Evolutionary conservation across 805 yeast genomes (phyloP).

Genomic region (Candida manassasensis): DNA sequence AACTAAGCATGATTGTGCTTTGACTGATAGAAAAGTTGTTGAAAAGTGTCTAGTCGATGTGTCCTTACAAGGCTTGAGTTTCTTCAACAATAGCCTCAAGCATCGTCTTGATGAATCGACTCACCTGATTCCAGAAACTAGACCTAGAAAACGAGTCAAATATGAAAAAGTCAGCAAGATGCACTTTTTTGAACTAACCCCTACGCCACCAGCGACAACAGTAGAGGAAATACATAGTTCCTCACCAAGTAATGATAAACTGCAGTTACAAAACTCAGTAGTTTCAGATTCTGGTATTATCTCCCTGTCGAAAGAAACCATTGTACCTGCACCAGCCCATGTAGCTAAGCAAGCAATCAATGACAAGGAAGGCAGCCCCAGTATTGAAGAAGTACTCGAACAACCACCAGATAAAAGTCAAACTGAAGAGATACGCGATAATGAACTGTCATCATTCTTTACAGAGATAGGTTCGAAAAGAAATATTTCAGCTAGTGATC

Average conservation of each 20-base stretch:
- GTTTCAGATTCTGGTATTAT: no score
- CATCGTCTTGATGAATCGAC: conserved; percentile 3
- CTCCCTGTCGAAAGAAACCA: no score
- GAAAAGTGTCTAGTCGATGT: background rate
- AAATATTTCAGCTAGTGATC: conserved; percentile 2
- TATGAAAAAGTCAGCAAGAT: conserved; percentile 28
- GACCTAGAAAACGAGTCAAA: conserved; percentile 28
- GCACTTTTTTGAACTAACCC: conserved; percentile 29
- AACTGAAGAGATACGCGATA: background rate
- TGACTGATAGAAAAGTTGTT: background rate
- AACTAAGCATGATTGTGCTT: background rate
- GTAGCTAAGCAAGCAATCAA: no score
- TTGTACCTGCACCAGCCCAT: no score
- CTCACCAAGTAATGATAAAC: no score
- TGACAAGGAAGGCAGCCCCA: no score
- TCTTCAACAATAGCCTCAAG: background rate
- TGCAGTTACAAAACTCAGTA: no score
- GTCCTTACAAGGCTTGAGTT: background rate
- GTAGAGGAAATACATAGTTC: no score
- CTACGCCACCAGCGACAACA: conserved; percentile 4
- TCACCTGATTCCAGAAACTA: conserved; percentile 9
- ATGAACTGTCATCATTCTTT: conserved; percentile 2
- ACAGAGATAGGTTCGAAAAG: conserved; percentile 1
- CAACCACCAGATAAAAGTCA: background rate
- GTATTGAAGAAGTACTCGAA: no score